Evolutionary conservation across 2,329 filamentous ascomycete species (phyloP).

Genomic region (Aquanectria penicillioides): DNA sequence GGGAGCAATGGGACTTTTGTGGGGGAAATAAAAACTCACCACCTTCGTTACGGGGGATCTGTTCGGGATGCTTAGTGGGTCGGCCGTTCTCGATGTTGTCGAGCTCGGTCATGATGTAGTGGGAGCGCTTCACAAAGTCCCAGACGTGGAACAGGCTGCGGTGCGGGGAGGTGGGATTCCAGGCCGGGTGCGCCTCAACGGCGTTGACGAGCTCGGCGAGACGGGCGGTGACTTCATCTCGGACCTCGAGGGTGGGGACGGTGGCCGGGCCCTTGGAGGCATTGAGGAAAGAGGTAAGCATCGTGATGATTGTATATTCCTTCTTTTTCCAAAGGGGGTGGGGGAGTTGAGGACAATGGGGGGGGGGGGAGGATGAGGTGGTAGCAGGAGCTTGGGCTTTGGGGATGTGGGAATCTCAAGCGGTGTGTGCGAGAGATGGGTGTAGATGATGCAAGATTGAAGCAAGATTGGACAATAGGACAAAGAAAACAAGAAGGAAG

Average conservation of each 20-base stretch:
- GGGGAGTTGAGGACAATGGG: not conserved
- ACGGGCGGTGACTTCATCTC: slow-evolving; percentile 37
- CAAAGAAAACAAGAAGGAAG: too few relatives aligned
- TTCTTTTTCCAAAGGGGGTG: too few relatives aligned
- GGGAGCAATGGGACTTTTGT: too few relatives aligned
- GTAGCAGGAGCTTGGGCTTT: too few relatives aligned
- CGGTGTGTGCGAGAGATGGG: too few relatives aligned
- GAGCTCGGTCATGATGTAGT: slow-evolving; percentile 54
- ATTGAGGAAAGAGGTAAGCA: slow-evolving; percentile 25
- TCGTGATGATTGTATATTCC: slow-evolving; percentile 21
- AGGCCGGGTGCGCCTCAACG: slow-evolving; percentile 43
- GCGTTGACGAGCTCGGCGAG: slow-evolving; percentile 43
- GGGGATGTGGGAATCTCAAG: too few relatives aligned
- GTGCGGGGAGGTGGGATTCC: slow-evolving; percentile 40
- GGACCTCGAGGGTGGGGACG: slow-evolving; percentile 39
- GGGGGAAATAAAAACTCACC: slow-evolving; percentile 33
- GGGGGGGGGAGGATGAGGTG: too few relatives aligned
- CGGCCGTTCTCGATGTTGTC: slow-evolving; percentile 49
- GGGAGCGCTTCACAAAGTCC: slow-evolving; percentile 54
- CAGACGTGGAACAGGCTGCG: slow-evolving; percentile 50
- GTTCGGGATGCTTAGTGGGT: slow-evolving; percentile 46
- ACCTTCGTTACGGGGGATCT: slow-evolving; percentile 45
- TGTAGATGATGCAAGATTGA: not conserved
- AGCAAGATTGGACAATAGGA: too few relatives aligned
- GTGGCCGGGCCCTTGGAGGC: slow-evolving; percentile 23